A percentile compares a stretch with the other conserved stretches of the same genome.
These are phyloP conservation scores for Alternaria panax DNA, from an alignment of 2,329 filamentous ascomycete species.

Conservation along the genomic window DNA sequence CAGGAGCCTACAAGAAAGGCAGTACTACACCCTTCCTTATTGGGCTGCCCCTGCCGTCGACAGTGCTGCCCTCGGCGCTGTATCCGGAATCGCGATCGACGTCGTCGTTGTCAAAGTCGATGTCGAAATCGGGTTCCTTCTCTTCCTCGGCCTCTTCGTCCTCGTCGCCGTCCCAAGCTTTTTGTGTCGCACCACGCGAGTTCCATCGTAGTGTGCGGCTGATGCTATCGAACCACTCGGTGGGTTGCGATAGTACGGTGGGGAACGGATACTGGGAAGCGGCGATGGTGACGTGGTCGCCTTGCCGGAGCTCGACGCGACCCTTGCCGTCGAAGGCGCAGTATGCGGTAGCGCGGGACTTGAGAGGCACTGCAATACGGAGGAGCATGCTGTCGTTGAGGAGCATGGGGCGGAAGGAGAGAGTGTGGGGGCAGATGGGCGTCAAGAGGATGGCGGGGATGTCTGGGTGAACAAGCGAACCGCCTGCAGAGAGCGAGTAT, in stretches of 20 bases:
- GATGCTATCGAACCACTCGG: constrained; percentile 97
- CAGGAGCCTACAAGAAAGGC: constrained; percentile 34
- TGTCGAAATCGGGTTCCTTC: constrained; percentile 79
- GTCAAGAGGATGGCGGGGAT: constrained; percentile 96
- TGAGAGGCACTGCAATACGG: constrained; percentile 82
- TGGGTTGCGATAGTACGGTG: constrained; percentile 86
- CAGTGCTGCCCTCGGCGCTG: constrained; percentile 47
- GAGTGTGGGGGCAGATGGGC: constrained; percentile 94
- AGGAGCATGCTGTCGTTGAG: constrained; percentile 93
- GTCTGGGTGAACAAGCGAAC: constrained; percentile 93
- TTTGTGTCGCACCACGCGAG: constrained; percentile 88
- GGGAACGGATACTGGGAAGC: constrained; percentile 97
- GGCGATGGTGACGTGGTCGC: constrained; percentile 94
- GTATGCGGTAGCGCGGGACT: constrained; percentile 90
- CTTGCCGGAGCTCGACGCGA: constrained; percentile 88
- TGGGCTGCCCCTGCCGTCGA: constrained; percentile 44
- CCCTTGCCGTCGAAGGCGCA: constrained; percentile 98
- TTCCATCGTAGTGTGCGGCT: constrained; percentile 95
- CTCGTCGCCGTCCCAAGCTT: constrained; percentile 71
- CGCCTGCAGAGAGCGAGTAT: constrained; percentile 94
- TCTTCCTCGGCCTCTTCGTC: constrained; percentile 54
- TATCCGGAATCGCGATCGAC: constrained; percentile 54
- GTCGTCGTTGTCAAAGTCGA: constrained; percentile 84
- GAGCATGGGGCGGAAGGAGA: constrained; percentile 98
- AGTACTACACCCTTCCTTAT: constrained; percentile 46